phyloP scores from a whole-genome alignment of 2,329 filamentous ascomycete genomes.

The Xylariales sp. region DNA sequence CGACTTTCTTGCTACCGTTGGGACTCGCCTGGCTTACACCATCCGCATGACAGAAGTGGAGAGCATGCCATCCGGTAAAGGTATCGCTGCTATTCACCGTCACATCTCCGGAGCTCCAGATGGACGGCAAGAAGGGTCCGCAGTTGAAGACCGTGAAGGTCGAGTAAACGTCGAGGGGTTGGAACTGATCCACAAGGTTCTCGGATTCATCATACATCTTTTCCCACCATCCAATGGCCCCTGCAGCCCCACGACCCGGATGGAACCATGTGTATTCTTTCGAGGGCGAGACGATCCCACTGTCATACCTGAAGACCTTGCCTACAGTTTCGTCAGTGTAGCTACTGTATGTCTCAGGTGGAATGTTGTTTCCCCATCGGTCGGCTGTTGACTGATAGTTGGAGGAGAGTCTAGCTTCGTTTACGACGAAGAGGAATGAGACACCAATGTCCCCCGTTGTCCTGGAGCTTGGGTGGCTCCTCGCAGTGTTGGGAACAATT shows the following conservation, averaged over 20 bases:
- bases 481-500: background rate
- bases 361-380: conserved; percentile 4
- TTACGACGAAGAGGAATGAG: conserved; percentile 4
- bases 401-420: background rate
- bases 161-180: background rate
- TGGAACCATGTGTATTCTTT: background rate
- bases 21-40: background rate
- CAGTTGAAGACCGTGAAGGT: conserved; percentile 2
- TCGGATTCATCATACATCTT: background rate
- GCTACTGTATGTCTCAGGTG: background rate
- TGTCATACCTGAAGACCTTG: conserved; percentile 3
- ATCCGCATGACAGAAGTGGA: background rate
- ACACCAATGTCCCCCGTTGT: background rate
- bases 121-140: conserved; percentile 4
- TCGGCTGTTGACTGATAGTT: background rate
- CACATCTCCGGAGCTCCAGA: background rate
- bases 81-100: background rate
- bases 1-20: background rate
- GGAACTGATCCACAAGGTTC: background rate
- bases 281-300: background rate
- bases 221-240: background rate
- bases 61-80: conserved; percentile 2
- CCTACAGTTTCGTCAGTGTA: background rate
- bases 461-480: background rate
- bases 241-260: background rate